phyloP scores from a whole-genome alignment of 352 stramenopile genomes.

The Peronospora farinosa region DNA sequence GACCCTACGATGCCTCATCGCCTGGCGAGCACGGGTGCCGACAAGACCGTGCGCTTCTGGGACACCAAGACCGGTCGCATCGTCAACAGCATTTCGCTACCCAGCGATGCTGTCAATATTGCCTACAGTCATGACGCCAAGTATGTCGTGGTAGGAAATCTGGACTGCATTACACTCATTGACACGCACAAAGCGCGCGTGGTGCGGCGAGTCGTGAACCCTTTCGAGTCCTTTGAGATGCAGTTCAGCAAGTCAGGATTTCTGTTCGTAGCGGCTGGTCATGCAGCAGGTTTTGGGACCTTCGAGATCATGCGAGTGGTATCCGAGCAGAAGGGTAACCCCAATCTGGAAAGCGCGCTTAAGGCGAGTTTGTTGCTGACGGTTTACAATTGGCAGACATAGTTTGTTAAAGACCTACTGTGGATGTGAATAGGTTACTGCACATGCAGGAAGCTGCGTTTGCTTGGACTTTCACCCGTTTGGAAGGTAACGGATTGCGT shows the following conservation, averaged over 20 bases:
- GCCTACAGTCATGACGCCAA: conserved; percentile 77
- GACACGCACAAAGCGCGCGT: conserved; percentile 79
- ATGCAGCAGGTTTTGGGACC: conserved; percentile 65
- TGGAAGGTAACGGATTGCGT: conserved; percentile 42
- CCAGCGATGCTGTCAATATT: conserved; percentile 69
- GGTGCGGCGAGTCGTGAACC: conserved; percentile 70
- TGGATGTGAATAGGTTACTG: conserved; percentile 41
- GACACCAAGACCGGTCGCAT: conserved; percentile 77
- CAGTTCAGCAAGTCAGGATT: conserved; percentile 77
- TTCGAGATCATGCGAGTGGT: conserved; percentile 83
- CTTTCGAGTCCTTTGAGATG: conserved; percentile 78
- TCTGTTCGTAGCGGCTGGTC: conserved; percentile 74
- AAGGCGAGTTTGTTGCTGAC: conserved; percentile 37
- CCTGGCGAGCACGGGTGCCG: conserved; percentile 58
- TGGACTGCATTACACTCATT: conserved; percentile 73
- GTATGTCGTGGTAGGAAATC: conserved; percentile 72
- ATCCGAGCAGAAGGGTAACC: conserved; percentile 64
- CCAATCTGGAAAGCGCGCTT: conserved; percentile 78
- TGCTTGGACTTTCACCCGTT: conserved; percentile 73
- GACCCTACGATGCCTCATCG: conserved; percentile 56
- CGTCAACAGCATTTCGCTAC: conserved; percentile 65
- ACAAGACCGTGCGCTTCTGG: conserved; percentile 85
- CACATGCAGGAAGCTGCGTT: conserved; percentile 77
- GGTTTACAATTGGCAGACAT: not conserved
- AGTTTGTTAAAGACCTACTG: conserved; percentile 1